Conservation (phyloP, 2,329 filamentous ascomycete species). For the Fusarium sp. region DNA sequence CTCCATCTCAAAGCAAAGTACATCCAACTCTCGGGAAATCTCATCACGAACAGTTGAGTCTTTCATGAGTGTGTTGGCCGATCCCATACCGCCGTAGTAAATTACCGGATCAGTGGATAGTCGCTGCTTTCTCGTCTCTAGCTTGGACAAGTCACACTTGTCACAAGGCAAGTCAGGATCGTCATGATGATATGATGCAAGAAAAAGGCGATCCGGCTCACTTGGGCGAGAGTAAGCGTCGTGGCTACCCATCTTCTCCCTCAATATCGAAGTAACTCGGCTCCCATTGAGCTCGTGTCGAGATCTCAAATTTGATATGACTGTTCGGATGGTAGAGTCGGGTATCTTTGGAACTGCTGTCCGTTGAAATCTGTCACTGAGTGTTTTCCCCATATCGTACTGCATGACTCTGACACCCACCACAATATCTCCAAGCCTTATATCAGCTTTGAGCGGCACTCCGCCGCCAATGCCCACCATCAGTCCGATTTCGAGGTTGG, state of each 20-base stretch:
- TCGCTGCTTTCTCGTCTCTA: accelerated
- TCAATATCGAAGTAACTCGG: accelerated
- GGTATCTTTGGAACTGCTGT: not conserved
- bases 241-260: accelerated
- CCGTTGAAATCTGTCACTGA: accelerated
- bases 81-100: accelerated
- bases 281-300: accelerated
- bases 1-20: not conserved
- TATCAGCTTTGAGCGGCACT: constrained; percentile 17
- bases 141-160: accelerated
- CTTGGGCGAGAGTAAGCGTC: accelerated
- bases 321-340: accelerated
- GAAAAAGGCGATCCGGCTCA: not conserved
- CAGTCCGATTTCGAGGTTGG: not conserved
- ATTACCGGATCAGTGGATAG: accelerated
- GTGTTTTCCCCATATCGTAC: constrained; percentile 36
- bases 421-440: constrained; percentile 40
- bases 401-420: constrained; percentile 41
- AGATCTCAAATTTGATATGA: not conserved
- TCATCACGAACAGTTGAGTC: accelerated
- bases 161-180: not conserved
- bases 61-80: accelerated
- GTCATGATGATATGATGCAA: not conserved
- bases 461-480: constrained; percentile 43
- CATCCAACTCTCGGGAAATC: not conserved